Evolutionary conservation across 306 rosid species (phyloP).

Genomic region (Casuarina equisetifolia): DNA sequence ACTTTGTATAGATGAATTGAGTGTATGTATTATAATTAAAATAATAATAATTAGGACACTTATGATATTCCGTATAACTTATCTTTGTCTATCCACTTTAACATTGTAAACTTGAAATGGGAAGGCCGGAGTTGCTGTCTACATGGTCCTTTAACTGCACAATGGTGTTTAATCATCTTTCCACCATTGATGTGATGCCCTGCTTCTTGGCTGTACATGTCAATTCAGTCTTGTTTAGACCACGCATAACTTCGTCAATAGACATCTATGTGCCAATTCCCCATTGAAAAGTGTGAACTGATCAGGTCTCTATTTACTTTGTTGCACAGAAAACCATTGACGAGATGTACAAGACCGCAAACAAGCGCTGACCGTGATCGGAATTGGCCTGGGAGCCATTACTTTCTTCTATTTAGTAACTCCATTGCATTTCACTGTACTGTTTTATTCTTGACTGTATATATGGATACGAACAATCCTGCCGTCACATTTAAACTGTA

Average conservation of each 20-base stretch:
- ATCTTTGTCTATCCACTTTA: too few species aligned
- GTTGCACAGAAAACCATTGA: conserved; percentile 59
- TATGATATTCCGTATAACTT: too few species aligned
- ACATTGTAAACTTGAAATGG: too few species aligned
- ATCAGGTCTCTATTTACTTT: not conserved
- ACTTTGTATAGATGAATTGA: too few species aligned
- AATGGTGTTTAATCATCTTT: too few species aligned
- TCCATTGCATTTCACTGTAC: not conserved
- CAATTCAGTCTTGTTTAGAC: too few species aligned
- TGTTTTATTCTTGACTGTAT: conserved; percentile 24
- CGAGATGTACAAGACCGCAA: conserved; percentile 69
- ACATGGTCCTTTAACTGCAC: too few species aligned
- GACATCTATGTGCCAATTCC: not conserved
- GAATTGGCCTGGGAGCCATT: conserved; percentile 20
- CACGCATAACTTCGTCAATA: not conserved
- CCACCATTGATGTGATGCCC: too few species aligned
- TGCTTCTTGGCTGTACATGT: too few species aligned
- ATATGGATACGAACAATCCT: conserved; percentile 16
- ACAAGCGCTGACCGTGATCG: conserved; percentile 48
- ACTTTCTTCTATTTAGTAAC: conserved; percentile 13
- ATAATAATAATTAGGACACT: too few species aligned
- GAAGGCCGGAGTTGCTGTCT: too few species aligned
- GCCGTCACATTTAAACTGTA: not conserved
- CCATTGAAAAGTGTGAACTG: not conserved
- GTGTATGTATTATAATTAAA: too few species aligned